Percentiles rank a stretch among this genome's conserved stretches.
Conservation (phyloP, 1,139 yeast genomes). For the Protomyces inundatus region DNA sequence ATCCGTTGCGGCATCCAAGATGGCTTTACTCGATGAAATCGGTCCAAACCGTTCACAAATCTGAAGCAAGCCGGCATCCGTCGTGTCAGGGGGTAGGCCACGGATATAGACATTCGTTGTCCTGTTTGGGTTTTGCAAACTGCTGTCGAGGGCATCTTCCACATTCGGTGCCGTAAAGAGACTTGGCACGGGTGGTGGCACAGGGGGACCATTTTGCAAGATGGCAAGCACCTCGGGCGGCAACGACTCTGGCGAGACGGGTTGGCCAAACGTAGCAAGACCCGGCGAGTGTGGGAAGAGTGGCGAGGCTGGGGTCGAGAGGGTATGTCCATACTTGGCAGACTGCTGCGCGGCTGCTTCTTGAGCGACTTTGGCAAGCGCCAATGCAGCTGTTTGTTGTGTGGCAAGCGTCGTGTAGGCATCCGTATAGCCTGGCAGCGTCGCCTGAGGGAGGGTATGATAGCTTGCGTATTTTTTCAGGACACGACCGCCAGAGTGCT, state of each 20-base stretch:
- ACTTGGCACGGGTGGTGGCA: conserved; percentile 28
- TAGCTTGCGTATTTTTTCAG: neutral
- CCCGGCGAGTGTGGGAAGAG: neutral
- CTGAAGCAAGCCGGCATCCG: conserved; percentile 32
- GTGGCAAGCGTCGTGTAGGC: neutral
- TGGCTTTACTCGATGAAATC: conserved; percentile 34
- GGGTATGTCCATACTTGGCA: neutral
- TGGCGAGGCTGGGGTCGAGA: neutral
- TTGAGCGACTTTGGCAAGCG: conserved; percentile 3
- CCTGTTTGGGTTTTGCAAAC: conserved; percentile 32
- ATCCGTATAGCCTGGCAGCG: neutral
- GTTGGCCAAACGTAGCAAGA: neutral
- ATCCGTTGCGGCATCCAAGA: conserved; percentile 32
- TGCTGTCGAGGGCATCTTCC: conserved; percentile 30
- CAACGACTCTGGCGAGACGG: neutral
- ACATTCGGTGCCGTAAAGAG: conserved; percentile 22
- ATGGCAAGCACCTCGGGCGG: conserved; percentile 1
- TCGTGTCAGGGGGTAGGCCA: conserved; percentile 34
- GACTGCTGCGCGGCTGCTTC: neutral
- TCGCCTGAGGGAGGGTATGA: too few species aligned
- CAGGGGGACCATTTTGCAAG: neutral
- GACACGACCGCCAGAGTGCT: neutral
- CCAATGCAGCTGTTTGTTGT: neutral
- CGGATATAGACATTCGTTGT: conserved; percentile 36
- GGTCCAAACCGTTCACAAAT: conserved; percentile 33